Percentiles rank a stretch among this genome's conserved stretches.
These are phyloP conservation scores for Trichosanthes truncata DNA, from an alignment of 306 rosid genomes.

Conservation along the genomic window DNA sequence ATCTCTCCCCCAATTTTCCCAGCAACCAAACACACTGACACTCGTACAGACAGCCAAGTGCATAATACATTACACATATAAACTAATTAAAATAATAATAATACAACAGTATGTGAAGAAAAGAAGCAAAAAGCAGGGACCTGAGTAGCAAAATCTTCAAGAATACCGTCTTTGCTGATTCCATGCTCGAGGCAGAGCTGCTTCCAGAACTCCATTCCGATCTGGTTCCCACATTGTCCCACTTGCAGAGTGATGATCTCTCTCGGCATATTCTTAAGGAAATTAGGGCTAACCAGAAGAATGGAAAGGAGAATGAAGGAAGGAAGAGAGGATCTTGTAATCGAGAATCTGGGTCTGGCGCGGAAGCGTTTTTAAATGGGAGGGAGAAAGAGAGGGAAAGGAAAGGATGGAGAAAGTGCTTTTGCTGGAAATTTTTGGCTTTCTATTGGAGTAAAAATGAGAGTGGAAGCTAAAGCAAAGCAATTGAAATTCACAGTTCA, in stretches of 20 bases:
- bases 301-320: background rate
- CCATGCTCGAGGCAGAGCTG: conserved; percentile 99
- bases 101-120: background rate
- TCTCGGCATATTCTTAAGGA: conserved; percentile 57
- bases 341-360: conserved; percentile 9
- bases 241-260: conserved; percentile 96
- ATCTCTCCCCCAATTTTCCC: background rate
- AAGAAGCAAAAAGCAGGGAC: conserved; percentile 17
- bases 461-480: background rate
- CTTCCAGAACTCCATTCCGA: conserved; percentile 99
- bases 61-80: background rate
- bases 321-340: background rate
- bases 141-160: conserved; percentile 98
- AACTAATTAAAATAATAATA: too few species aligned
- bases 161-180: conserved; percentile 95
- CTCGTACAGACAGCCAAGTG: background rate
- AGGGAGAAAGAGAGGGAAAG: background rate
- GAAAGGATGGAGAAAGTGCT: background rate
- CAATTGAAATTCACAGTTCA: background rate
- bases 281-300: conserved; percentile 38
- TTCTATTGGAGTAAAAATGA: conserved; percentile 1
- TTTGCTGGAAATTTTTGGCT: background rate
- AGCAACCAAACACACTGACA: background rate
- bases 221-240: conserved; percentile 98
- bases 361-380: conserved; percentile 21